phyloP scores from a whole-genome alignment of 805 yeast genomes.

The Debaryomyces tyrocola region DNA sequence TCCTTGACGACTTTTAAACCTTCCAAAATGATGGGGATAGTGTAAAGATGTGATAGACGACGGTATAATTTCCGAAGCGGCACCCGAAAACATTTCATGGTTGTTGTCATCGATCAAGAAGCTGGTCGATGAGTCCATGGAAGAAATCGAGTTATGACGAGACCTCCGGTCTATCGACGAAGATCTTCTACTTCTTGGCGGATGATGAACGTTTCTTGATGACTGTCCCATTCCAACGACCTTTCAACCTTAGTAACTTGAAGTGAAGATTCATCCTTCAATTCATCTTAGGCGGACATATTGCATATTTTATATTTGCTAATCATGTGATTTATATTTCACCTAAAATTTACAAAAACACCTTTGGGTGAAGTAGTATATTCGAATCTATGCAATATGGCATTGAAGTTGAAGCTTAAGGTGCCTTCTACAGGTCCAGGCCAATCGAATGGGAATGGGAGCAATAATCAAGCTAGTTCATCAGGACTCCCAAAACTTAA shows the following conservation, averaged over 20 bases:
- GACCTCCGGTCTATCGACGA: constrained; percentile 21
- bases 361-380: too few relatives aligned
- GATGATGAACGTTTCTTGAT: constrained; percentile 3
- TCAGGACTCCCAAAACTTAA: constrained; percentile 13
- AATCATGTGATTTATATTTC: too few relatives aligned
- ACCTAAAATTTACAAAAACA: too few relatives aligned
- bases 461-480: background rate
- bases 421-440: constrained; percentile 11
- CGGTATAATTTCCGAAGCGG: constrained; percentile 72
- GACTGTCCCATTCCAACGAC: background rate
- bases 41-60: constrained; percentile 77
- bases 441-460: constrained; percentile 1
- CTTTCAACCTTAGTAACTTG: background rate
- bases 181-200: constrained; percentile 18
- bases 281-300: too few relatives aligned
- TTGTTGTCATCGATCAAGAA: constrained; percentile 54
- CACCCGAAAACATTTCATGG: constrained; percentile 76
- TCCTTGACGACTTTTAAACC: constrained; percentile 18
- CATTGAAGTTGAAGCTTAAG: constrained; percentile 22
- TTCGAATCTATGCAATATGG: constrained; percentile 8
- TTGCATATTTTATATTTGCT: too few relatives aligned
- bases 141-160: constrained; percentile 29
- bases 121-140: constrained; percentile 28
- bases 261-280: too few relatives aligned
- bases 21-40: constrained; percentile 56